Conservation (phyloP, 305 asterid genomes). For the Fraxinus albicans region DNA sequence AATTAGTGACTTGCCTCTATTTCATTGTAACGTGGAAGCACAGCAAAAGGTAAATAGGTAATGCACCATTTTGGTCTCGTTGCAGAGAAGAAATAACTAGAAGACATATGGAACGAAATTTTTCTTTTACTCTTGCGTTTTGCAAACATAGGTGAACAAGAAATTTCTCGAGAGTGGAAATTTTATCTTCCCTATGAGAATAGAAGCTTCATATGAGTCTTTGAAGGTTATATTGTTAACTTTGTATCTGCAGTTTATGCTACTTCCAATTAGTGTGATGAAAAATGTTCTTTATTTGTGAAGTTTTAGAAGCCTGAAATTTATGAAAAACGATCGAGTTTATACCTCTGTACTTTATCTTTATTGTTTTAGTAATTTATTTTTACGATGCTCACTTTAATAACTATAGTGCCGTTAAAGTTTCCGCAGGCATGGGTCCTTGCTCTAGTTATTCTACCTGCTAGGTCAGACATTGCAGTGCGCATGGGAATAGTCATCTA, state of each 20-base stretch:
- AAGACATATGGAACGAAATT: not conserved
- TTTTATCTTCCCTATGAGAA: not conserved
- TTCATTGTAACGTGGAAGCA: not conserved
- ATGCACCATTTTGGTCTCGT: not conserved
- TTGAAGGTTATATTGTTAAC: conserved; percentile 8
- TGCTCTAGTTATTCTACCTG: conserved; percentile 82
- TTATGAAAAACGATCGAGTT: not conserved
- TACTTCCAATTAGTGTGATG: conserved; percentile 6
- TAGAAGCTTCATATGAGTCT: not conserved
- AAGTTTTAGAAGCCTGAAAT: conserved; percentile 4
- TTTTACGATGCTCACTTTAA: not conserved
- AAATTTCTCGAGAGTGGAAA: not conserved
- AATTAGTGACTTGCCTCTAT: not conserved
- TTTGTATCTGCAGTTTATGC: not conserved
- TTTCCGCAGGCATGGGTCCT: conserved; percentile 80
- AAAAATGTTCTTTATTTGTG: not conserved
- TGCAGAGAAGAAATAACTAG: not conserved
- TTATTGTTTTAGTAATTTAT: not conserved
- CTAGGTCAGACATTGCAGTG: conserved; percentile 51
- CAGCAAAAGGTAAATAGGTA: not conserved
- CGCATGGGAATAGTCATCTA: conserved; percentile 67
- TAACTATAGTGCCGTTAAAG: conserved; percentile 11
- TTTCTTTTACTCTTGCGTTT: not conserved
- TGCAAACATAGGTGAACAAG: not conserved
- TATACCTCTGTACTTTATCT: conserved; percentile 7